Evolutionary conservation across 495 filamentous ascomycete genomes (phyloP).

Genomic region (Trichocladium antarcticum): DNA sequence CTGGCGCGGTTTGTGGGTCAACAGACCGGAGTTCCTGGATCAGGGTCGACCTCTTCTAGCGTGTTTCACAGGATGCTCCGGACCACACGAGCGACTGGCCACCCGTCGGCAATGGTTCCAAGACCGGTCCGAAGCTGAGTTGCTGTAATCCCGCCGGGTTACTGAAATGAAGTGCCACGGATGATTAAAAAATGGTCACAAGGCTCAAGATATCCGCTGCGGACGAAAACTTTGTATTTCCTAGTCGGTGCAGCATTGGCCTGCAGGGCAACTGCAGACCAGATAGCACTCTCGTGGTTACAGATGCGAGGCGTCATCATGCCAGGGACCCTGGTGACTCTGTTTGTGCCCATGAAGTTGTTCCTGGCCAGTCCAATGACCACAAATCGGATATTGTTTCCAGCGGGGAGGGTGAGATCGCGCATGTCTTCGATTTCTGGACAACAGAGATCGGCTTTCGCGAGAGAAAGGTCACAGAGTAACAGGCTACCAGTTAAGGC

Average conservation of each 20-base stretch:
- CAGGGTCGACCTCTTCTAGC: neutral
- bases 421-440: neutral
- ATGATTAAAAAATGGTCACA: neutral
- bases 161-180: neutral
- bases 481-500: no score
- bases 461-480: neutral
- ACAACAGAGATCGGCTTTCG: neutral
- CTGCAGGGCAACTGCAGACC: neutral
- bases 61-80: neutral
- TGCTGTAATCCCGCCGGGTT: neutral
- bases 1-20: neutral
- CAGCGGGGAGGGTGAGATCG: neutral
- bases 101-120: neutral
- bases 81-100: neutral
- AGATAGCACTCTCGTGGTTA: neutral
- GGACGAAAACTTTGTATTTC: neutral
- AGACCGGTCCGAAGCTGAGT: neutral
- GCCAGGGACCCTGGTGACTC: neutral
- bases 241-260: neutral
- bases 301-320: neutral
- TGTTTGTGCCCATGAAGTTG: neutral
- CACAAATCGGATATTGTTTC: slow-evolving; percentile 6
- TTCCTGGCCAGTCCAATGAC: neutral
- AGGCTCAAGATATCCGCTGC: neutral
- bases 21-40: neutral